Base-by-base conservation (phyloP, 768 basidiomycete species). In the Boletus edulis region DNA sequence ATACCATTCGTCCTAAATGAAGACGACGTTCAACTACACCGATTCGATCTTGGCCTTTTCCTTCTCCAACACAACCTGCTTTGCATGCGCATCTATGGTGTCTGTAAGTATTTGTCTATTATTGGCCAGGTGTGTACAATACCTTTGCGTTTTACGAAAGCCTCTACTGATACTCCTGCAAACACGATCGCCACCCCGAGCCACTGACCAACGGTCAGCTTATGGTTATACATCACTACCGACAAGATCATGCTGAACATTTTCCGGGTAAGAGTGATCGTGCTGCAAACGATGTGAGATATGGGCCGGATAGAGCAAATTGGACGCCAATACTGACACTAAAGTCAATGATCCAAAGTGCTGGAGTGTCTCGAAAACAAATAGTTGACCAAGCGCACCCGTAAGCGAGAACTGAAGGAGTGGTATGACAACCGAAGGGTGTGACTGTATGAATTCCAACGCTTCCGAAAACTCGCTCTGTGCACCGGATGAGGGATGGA, bases 241-340 rank as follows among this genome's bases (percentile, higher is more conserved):
- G 93, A 96, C 41, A 99, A 78, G 15, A 99, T 78, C 95, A 99
- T 99, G 10, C 96, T 98, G 72, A 97, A 94, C 70, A 99, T 77
- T 74, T 98, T 98, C 52, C 97, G 81, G 14, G 97, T 98, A 52
- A 99, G 80, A 4, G 97, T 99, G 62, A 98, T 89, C 37, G 92
- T 98, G 44, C 91, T 93, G 69, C 12, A 51, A 40, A 56, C 7
- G 4, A 32, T 45, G 39, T 58, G 32, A 52, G 57, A 61, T 38
- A 47, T 51, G 4, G 17, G 9, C 4, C 32, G 13, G 8, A 17
- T 54, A 57, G 12, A 44, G 29, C 44, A 45, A 5, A n/a, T 3
- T 41, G 12, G 22, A 38, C 46, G 31, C 56, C 65, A 41, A 27
- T n/a, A 75, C 83, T 54, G 78, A 93, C 91, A 92, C 90, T 32